phyloP scores from a whole-genome alignment of 129 eudicot genomes.

The Flaveria robusta region DNA sequence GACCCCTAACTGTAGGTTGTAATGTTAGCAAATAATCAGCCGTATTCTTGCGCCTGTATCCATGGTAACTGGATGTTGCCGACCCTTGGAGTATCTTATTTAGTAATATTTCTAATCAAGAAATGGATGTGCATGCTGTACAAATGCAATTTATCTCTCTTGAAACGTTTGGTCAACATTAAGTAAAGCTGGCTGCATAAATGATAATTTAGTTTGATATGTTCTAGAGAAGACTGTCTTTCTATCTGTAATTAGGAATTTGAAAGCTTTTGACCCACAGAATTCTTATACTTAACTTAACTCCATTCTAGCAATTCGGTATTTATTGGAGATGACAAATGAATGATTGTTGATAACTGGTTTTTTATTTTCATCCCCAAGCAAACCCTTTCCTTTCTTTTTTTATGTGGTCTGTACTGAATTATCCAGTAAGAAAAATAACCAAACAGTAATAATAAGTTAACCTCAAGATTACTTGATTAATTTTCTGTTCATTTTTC shows the following conservation, averaged over 20 bases:
- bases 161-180: too few relatives aligned
- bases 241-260: neutral
- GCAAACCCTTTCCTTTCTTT: neutral
- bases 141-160: too few relatives aligned
- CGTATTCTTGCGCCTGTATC: neutral
- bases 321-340: neutral
- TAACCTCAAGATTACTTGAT: slow-evolving; percentile 3
- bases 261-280: neutral
- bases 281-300: neutral
- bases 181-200: too few relatives aligned
- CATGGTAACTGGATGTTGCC: neutral
- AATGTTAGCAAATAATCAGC: neutral
- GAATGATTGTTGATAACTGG: slow-evolving; percentile 7
- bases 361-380: slow-evolving; percentile 1
- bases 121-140: too few relatives aligned
- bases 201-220: too few relatives aligned
- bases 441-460: neutral
- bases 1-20: neutral
- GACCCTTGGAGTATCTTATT: neutral
- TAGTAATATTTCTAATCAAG: too few relatives aligned
- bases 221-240: too few relatives aligned
- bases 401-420: slow-evolving; percentile 10
- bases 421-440: neutral
- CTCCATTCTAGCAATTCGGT: slow-evolving; percentile 3
- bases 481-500: neutral